Conservation (phyloP, 2,329 filamentous ascomycete species). For the Phoma sp. region DNA sequence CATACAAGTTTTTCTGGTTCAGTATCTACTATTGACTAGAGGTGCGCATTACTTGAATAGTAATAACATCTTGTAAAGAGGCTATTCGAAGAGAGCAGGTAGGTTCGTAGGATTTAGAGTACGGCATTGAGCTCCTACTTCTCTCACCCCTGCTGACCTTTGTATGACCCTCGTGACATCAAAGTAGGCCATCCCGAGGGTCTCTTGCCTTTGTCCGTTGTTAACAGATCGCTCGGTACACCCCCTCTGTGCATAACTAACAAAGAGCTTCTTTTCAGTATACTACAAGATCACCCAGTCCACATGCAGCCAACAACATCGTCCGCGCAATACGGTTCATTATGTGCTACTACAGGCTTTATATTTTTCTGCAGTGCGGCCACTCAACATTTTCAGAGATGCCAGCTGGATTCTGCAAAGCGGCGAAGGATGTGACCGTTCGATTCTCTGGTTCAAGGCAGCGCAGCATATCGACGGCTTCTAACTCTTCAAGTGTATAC, state of each 20-base stretch:
- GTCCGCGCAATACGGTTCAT: not conserved
- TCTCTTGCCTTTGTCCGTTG: not conserved
- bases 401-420: constrained; percentile 45
- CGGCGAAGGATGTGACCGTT: constrained; percentile 8
- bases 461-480: constrained; percentile 1
- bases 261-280: not conserved
- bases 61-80: no score
- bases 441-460: constrained; percentile 21
- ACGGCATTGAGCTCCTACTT: not conserved
- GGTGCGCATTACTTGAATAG: no score
- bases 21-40: no score
- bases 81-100: no score
- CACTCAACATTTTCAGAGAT: constrained; percentile 45
- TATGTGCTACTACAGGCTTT: constrained; percentile 54
- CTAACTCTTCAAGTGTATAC: not conserved
- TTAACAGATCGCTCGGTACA: not conserved
- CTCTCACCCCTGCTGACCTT: not conserved
- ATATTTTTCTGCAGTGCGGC: constrained; percentile 52
- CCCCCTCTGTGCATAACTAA: not conserved
- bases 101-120: no score
- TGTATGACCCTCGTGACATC: constrained; percentile 1
- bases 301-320: not conserved
- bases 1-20: no score
- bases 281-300: not conserved
- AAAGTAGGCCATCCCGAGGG: not conserved